Percentiles rank a stretch among this genome's conserved stretches.
phyloP scores from a whole-genome alignment of 805 yeast species.

The Candida sphagnicola region DNA sequence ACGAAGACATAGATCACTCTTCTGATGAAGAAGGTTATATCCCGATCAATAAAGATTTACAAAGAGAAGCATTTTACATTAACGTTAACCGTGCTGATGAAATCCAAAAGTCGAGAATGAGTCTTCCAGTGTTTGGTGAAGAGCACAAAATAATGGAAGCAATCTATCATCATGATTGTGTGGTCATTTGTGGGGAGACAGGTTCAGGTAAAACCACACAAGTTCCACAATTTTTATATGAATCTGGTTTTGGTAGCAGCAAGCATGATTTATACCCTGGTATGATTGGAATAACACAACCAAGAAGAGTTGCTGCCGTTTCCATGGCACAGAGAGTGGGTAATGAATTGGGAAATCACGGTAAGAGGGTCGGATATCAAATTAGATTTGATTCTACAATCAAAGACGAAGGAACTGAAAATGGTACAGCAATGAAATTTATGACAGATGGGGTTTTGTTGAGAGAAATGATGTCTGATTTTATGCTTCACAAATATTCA shows the following conservation, averaged over 20 bases:
- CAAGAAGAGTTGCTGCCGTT: conserved; percentile 91
- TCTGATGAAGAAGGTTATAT: conserved; percentile 59
- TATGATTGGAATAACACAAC: conserved; percentile 95
- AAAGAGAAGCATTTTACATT: conserved; percentile 65
- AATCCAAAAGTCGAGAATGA: conserved; percentile 63
- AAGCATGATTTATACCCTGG: conserved; percentile 63
- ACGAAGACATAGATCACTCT: conserved; percentile 70
- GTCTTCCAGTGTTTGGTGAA: conserved; percentile 84
- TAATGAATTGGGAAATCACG: conserved; percentile 70
- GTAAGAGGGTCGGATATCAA: conserved; percentile 70
- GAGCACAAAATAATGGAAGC: conserved; percentile 96
- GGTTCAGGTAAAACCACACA: conserved; percentile 99
- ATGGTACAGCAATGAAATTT: conserved; percentile 69
- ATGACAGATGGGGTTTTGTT: conserved; percentile 95
- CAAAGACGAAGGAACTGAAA: conserved; percentile 40
- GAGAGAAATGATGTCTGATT: conserved; percentile 89
- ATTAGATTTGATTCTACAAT: conserved; percentile 74
- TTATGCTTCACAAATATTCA: conserved; percentile 76
- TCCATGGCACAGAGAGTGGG: conserved; percentile 84
- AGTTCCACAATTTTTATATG: conserved; percentile 92
- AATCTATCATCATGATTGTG: conserved; percentile 83
- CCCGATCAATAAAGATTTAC: conserved; percentile 49
- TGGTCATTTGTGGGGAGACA: conserved; percentile 94
- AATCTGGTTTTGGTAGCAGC: conserved; percentile 81
- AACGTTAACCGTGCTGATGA: conserved; percentile 61